Conservation (phyloP, 768 basidiomycete species). For the Saitozyma sp. region DNA sequence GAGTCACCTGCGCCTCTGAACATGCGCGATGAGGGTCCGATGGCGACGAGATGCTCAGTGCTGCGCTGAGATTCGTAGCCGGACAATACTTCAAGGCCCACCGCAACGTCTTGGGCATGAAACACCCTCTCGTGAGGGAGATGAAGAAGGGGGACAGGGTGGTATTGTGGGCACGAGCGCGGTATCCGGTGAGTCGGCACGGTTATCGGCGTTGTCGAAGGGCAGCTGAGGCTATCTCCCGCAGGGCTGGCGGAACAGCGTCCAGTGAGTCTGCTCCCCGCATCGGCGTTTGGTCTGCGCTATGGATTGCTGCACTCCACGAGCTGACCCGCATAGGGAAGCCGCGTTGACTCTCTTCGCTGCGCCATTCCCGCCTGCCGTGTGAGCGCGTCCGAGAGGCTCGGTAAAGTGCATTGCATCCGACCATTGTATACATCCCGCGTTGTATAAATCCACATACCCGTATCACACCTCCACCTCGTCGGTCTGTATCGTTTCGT, state of each 20-base stretch:
- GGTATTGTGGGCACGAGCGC: conserved; percentile 39
- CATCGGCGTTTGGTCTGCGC: not conserved
- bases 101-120: conserved; percentile 9
- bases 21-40: not conserved
- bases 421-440: too few relatives aligned
- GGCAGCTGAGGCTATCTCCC: not conserved
- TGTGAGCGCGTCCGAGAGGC: too few relatives aligned
- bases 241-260: conserved; percentile 36
- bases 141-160: conserved; percentile 36
- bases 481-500: too few relatives aligned
- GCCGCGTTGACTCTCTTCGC: conserved; percentile 30
- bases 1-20: not conserved
- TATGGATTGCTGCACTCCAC: not conserved
- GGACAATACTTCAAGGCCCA: conserved; percentile 44
- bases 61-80: conserved; percentile 21
- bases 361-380: conserved; percentile 19
- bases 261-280: conserved; percentile 16
- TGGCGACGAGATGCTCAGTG: not conserved
- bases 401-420: too few relatives aligned
- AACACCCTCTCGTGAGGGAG: conserved; percentile 23
- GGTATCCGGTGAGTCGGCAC: conserved; percentile 36
- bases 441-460: too few relatives aligned
- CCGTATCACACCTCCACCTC: too few relatives aligned
- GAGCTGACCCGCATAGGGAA: conserved; percentile 17
- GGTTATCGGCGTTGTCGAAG: not conserved